A percentile compares a stretch with the other conserved stretches of the same genome.
Evolutionary conservation across 805 yeast species (phyloP).

Genomic region (Saccharomycopsis sp.): DNA sequence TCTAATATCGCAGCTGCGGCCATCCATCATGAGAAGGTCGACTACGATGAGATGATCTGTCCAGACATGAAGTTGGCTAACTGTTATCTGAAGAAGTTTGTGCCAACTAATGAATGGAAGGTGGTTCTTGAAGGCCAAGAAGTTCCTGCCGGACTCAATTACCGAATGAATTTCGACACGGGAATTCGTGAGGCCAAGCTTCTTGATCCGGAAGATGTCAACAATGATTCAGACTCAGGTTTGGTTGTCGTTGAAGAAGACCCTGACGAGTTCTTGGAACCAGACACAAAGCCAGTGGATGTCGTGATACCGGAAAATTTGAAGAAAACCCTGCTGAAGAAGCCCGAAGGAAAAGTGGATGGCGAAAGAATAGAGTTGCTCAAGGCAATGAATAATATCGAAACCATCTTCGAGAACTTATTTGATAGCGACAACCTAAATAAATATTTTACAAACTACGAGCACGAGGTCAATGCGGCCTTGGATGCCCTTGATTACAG

Average conservation of each 20-base stretch:
- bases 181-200: slow-evolving; percentile 64
- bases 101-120: slow-evolving; percentile 66
- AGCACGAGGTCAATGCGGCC: slow-evolving; percentile 4
- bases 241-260: slow-evolving; percentile 17
- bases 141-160: slow-evolving; percentile 64
- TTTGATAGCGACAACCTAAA: neutral
- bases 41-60: slow-evolving; percentile 29
- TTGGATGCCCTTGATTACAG: slow-evolving; percentile 16
- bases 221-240: slow-evolving; percentile 17
- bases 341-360: neutral
- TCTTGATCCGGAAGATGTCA: slow-evolving; percentile 30
- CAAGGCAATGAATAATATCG: neutral
- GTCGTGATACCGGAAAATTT: neutral
- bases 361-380: neutral
- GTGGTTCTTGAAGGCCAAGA: slow-evolving; percentile 61
- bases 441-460: neutral
- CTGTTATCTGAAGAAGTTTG: slow-evolving; percentile 61
- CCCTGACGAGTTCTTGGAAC: slow-evolving; percentile 5
- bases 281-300: slow-evolving; percentile 4
- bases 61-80: slow-evolving; percentile 37
- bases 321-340: neutral
- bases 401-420: neutral
- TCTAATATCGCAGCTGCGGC: neutral
- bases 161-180: slow-evolving; percentile 63
- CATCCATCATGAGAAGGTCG: neutral